These are phyloP conservation scores for Violaceomyces palustris DNA, from an alignment of 1,284 basidiomycete genomes.

Conservation along the genomic window DNA sequence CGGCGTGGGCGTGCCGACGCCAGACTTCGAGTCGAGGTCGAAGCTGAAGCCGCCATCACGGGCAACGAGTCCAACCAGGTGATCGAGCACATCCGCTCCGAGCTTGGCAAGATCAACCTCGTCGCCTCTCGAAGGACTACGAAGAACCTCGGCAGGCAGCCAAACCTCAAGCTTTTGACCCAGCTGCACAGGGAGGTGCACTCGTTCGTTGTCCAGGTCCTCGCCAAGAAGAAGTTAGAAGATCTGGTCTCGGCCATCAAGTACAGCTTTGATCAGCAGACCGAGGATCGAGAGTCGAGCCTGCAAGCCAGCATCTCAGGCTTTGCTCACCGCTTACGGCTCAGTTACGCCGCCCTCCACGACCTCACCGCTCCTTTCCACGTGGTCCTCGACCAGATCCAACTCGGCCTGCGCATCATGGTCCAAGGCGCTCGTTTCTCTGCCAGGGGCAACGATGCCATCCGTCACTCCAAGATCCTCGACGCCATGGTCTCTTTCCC, in stretches of 20 bases:
- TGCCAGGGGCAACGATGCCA: constrained; percentile 11
- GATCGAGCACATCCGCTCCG: too few species aligned
- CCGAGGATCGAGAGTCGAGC: constrained; percentile 39
- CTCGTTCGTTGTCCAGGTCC: constrained; percentile 34
- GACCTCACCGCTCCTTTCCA: constrained; percentile 70
- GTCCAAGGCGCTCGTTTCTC: constrained; percentile 30
- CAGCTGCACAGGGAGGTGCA: constrained; percentile 75
- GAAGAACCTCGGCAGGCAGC: constrained; percentile 43
- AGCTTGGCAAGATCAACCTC: constrained; percentile 15
- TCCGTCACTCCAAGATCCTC: constrained; percentile 27
- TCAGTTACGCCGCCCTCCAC: constrained; percentile 57
- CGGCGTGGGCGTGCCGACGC: constrained; percentile 55
- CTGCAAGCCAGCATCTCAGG: constrained; percentile 52
- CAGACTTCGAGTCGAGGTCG: constrained; percentile 62
- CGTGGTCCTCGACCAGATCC: constrained; percentile 63
- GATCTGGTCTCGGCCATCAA: constrained; percentile 41
- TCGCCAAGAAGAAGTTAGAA: constrained; percentile 28
- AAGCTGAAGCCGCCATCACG: constrained; percentile 62
- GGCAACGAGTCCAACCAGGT: constrained; percentile 64
- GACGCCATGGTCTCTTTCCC: constrained; percentile 45
- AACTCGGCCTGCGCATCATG: constrained; percentile 69
- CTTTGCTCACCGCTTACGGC: constrained; percentile 56
- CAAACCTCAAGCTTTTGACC: constrained; percentile 63
- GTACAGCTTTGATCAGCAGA: constrained; percentile 10
- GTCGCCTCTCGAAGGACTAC: constrained; percentile 9